These are phyloP conservation scores for Corchorus olitorius DNA, from an alignment of 345 rosid genomes.

Conservation along the genomic window DNA sequence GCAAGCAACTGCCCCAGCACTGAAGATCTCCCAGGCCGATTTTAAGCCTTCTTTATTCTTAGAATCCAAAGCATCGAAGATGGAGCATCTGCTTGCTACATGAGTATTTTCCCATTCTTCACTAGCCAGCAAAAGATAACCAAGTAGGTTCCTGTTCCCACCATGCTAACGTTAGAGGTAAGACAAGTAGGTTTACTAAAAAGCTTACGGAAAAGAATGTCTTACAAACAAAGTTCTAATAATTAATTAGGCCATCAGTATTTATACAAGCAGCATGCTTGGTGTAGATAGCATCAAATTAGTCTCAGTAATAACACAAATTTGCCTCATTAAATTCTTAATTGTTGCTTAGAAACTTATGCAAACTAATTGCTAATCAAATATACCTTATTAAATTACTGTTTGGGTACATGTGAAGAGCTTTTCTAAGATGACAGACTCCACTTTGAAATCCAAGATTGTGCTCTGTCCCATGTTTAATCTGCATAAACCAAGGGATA, in stretches of 20 bases:
- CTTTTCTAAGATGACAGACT: constrained; percentile 70
- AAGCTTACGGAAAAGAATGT: constrained; percentile 9
- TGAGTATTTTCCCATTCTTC: constrained; percentile 57
- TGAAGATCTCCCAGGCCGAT: constrained; percentile 72
- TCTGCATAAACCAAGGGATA: constrained; percentile 45
- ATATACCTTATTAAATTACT: constrained; percentile 74
- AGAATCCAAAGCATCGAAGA: constrained; percentile 39
- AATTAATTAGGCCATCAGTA: constrained; percentile 7
- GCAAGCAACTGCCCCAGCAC: constrained; percentile 88
- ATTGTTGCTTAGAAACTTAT: neutral
- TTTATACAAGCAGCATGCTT: neutral
- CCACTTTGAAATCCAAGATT: constrained; percentile 71
- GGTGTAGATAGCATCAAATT: constrained; percentile 7
- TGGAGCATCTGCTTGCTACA: constrained; percentile 66
- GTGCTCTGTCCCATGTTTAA: constrained; percentile 62
- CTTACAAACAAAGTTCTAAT: neutral
- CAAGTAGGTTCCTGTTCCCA: constrained; percentile 79
- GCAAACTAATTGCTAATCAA: constrained; percentile 10
- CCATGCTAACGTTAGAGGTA: constrained; percentile 30
- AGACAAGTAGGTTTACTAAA: neutral
- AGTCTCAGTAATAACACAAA: neutral
- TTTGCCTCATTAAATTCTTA: neutral
- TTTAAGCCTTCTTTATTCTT: constrained; percentile 52
- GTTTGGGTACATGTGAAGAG: constrained; percentile 76
- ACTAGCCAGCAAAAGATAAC: constrained; percentile 73